phyloP scores from a whole-genome alignment of 768 basidiomycete genomes.

The Boletus insuetus region DNA sequence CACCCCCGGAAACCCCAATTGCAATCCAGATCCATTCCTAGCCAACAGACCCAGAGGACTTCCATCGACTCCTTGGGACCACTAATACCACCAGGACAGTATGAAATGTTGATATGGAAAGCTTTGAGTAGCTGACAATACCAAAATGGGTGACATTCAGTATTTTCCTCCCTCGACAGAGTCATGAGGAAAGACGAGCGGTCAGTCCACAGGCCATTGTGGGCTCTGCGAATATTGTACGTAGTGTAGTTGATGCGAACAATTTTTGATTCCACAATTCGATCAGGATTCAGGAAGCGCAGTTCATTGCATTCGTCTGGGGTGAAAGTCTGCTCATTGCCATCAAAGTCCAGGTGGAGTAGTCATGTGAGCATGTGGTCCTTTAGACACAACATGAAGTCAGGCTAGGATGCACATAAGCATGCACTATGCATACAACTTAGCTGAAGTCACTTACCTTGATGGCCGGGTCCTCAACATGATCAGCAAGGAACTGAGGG shows the following conservation, averaged over 20 bases:
- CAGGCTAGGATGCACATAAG: neutral
- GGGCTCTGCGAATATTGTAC: neutral
- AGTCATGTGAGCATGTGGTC: neutral
- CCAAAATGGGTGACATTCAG: neutral
- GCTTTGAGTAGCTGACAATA: neutral
- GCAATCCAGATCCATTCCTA: neutral
- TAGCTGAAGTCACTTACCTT: neutral
- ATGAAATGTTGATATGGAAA: neutral
- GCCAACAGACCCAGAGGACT: neutral
- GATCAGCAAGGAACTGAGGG: neutral
- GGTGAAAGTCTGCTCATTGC: neutral
- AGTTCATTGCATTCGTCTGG: neutral
- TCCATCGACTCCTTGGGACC: neutral
- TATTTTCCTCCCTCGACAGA: neutral
- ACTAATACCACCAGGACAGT: neutral
- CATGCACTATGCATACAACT: neutral
- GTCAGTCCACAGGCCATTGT: neutral
- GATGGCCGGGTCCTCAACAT: neutral
- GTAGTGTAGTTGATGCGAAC: constrained; percentile 1
- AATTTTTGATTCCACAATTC: neutral
- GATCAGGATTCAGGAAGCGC: neutral
- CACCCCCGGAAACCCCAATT: neutral
- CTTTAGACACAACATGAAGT: neutral
- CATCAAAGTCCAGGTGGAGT: neutral
- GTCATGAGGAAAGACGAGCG: neutral